These are phyloP conservation scores for Aethionema arabicum DNA, from an alignment of 345 rosid genomes.

Conservation along the genomic window DNA sequence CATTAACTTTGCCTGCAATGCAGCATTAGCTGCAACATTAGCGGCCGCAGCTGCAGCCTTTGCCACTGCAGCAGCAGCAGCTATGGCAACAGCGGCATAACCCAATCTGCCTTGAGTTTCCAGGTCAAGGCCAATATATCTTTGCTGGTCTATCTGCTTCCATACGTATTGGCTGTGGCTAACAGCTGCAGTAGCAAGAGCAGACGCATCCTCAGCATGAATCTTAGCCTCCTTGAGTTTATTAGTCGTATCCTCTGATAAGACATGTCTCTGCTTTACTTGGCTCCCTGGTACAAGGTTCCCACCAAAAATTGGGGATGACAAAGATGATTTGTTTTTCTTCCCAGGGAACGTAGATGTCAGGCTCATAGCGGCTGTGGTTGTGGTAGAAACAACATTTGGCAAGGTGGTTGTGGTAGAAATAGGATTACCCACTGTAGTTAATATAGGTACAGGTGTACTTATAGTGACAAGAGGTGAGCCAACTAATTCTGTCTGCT, in stretches of 20 bases:
- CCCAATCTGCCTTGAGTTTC: constrained; percentile 70
- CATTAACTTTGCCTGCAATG: constrained; percentile 88
- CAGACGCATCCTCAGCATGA: constrained; percentile 86
- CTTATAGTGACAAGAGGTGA: constrained; percentile 45
- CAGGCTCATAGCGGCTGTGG: constrained; percentile 41
- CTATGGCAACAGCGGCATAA: constrained; percentile 82
- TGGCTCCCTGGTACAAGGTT: constrained; percentile 41
- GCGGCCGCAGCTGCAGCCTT: constrained; percentile 99
- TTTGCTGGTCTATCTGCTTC: constrained; percentile 66
- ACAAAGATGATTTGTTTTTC: constrained; percentile 41
- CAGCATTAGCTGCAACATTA: constrained; percentile 89
- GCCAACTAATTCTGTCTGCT: constrained; percentile 41
- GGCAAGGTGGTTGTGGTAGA: constrained; percentile 24
- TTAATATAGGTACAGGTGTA: constrained; percentile 37
- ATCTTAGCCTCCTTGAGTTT: constrained; percentile 66
- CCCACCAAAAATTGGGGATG: constrained; percentile 43
- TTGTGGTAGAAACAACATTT: constrained; percentile 31
- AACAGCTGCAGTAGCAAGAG: constrained; percentile 75
- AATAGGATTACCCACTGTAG: constrained; percentile 13
- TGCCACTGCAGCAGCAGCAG: constrained; percentile 95
- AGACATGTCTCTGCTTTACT: constrained; percentile 41
- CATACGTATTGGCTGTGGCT: constrained; percentile 65
- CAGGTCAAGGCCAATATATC: constrained; percentile 48
- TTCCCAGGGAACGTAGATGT: constrained; percentile 43
- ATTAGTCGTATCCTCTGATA: constrained; percentile 61